Conservation (phyloP, 495 filamentous ascomycete species). For the Delitschia confertaspora region DNA sequence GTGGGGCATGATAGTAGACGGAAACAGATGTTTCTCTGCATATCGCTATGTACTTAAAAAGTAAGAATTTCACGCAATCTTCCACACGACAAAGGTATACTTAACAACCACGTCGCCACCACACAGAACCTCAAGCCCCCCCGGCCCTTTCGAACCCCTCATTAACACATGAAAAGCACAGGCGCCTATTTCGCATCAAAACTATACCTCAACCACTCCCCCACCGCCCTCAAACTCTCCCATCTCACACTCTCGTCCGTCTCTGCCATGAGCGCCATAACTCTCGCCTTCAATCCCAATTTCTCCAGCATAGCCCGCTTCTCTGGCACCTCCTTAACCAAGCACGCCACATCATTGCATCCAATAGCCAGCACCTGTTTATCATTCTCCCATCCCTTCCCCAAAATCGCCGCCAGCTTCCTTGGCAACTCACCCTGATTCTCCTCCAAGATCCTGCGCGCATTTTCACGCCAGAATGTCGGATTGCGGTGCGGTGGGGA, state of each 20-base stretch:
- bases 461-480: constrained; percentile 91
- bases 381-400: constrained; percentile 79
- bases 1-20: no score
- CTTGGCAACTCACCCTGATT: constrained; percentile 68
- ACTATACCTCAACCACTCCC: constrained; percentile 79
- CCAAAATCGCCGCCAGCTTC: constrained; percentile 79
- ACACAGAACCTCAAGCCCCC: no score
- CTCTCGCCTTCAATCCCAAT: constrained; percentile 76
- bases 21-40: no score
- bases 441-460: constrained; percentile 81
- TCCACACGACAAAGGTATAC: no score
- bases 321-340: constrained; percentile 88
- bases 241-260: constrained; percentile 83
- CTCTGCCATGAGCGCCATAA: constrained; percentile 95
- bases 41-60: no score
- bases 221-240: constrained; percentile 89
- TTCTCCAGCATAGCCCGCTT: constrained; percentile 74
- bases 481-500: constrained; percentile 86
- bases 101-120: no score
- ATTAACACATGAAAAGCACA: background rate
- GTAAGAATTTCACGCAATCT: no score
- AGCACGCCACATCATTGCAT: constrained; percentile 82
- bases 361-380: constrained; percentile 94
- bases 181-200: constrained; percentile 10
- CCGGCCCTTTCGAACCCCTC: no score